Evolutionary conservation across 2,329 filamentous ascomycete genomes (phyloP), one percentile per base, ranked within the genome.

Genomic region (Zasmidium angulare): DNA sequence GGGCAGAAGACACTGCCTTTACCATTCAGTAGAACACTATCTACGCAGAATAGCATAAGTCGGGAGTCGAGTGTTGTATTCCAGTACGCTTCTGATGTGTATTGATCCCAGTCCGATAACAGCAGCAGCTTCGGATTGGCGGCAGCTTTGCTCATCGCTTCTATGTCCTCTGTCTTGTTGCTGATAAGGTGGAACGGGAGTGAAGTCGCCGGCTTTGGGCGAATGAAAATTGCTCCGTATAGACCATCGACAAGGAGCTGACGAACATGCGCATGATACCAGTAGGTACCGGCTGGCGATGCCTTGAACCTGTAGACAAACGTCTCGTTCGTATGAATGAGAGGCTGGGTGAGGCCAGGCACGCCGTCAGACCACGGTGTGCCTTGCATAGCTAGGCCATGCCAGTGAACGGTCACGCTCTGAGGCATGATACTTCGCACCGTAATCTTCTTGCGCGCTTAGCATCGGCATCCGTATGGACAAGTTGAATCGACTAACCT

Each of bases 321-420:
- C 11, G 54, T 49, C 3, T 48, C 46, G 12, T 56, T 59, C n/a
- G 62, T 55, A 7, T 26, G 24, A 71, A 67, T 66, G 11, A 53
- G 59, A 11, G 29, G 40, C 50, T 67, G 65, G 12, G 63, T 59
- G 3, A 67, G 46, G 9, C 65, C 65, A 50, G 63, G 59, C n/a
- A 64, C 62, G 20, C 65, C 65, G 46, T 67, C 65, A 6, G 63
- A 59, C 64, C 64, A 66, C 47, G 64, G 64, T 21, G 64, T 63
- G 20, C 59, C 19, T 14, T 40, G 31, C 48, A 62, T 58, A 50
- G 36, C 52, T 17, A 66, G 63, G 48, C 65, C 65, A 46, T 67
- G 65, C 20, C 61, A 67, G 40, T 66, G 65, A 14, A 67, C 46
- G 11, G 59, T 60, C 11, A 61, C 59, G n/a, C 59, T 48, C 26